Evolutionary conservation across 2,329 filamentous ascomycete genomes (phyloP), one percentile per base, ranked within the genome.

Genomic region (Xylariaceae sp.): DNA sequence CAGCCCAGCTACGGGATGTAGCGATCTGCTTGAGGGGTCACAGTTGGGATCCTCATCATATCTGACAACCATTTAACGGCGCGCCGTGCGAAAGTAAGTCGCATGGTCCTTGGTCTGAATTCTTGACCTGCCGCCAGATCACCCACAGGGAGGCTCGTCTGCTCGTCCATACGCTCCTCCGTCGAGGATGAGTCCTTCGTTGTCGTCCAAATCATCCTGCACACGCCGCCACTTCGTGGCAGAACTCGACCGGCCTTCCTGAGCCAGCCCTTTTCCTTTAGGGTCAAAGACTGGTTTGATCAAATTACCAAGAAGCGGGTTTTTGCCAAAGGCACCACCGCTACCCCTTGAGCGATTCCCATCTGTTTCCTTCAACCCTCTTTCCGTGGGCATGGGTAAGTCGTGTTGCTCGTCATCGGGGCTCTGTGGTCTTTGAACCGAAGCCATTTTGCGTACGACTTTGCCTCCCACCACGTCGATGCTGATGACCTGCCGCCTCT

Each of bases 401-500:
- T n/a, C n/a, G n/a, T n/a, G n/a, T n/a, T n/a, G 62, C 0, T 67
- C 64, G 4, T 67, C 66, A 6, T 69, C 67, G 1, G 79, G 79
- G 5, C 70, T 76, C 3, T 64, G 65, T 3, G 74, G 76, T 32
- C 73, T 67, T 46, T 83, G 80, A 14, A 75, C 61, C 4, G 80
- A 73, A 12, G 74, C 76, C 74, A 86, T 86, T 51, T 77, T 77
- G 43, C 76, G 78, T 4, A 92, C 80, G 3, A 94, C 78, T 52
- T 83, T 88, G 13, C 83, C 82, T 1, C 82, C 83, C 7, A 81
- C 80, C 1, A 95, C 66, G 58, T 95, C 88, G 44, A 95, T 85
- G 55, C 85, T 90, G 50, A 94, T 76, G 1, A 96, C 83, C 44
- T 92, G 82, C 52, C 76, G 78, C 42, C 86, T 75, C 72, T 90